phyloP scores from a whole-genome alignment of 306 rosid species.

The Erythrophleum fordii region DNA sequence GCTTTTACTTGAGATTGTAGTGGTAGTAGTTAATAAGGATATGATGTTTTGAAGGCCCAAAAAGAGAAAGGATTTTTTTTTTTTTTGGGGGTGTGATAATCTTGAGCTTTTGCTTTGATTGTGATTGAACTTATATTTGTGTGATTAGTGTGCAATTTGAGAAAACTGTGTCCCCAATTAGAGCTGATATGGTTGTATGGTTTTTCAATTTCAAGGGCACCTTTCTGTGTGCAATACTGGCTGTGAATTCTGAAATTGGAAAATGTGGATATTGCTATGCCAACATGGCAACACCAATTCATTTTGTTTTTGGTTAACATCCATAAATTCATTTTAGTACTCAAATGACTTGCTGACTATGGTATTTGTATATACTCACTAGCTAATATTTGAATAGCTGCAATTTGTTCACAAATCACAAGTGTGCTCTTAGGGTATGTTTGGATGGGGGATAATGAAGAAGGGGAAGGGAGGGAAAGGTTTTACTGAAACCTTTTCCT shows the following conservation, averaged over 20 bases:
- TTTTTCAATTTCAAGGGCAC: not conserved
- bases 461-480: not conserved
- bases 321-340: not conserved
- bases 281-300: not conserved
- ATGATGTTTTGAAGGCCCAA: not conserved
- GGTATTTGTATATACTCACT: not conserved
- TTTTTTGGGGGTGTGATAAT: not conserved
- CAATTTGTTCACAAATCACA: not conserved
- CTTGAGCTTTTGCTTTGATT: not conserved
- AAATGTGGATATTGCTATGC: not conserved
- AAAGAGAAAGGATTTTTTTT: not conserved
- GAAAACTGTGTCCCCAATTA: not conserved
- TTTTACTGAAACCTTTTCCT: not conserved
- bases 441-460: not conserved
- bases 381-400: slow-evolving; percentile 7
- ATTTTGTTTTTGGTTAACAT: not conserved
- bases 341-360: not conserved
- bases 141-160: not conserved
- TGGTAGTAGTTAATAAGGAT: not conserved
- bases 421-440: not conserved
- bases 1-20: too few species aligned
- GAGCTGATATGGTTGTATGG: not conserved
- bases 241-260: not conserved
- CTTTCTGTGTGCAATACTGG: not conserved
- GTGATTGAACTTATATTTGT: not conserved